A percentile compares a stretch with the other conserved stretches of the same genome.
Evolutionary conservation across 768 basidiomycete species (phyloP).

Genomic region (Tylopilus intermedius): DNA sequence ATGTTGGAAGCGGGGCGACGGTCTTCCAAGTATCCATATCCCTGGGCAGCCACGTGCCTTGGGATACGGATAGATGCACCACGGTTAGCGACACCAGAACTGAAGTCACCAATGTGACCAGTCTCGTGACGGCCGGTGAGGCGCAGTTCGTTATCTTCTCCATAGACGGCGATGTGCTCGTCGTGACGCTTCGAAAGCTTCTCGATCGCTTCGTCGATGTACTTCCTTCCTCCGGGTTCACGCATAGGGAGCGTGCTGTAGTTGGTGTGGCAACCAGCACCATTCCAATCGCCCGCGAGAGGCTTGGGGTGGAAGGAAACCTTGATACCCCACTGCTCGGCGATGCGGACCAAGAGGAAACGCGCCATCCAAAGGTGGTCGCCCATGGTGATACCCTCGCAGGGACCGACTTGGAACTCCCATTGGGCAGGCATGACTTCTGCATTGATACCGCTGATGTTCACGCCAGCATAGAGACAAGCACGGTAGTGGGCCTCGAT

Average conservation of each 20-base stretch:
- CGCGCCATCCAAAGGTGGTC: conserved; percentile 99
- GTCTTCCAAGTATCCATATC: conserved; percentile 95
- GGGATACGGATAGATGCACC: conserved; percentile 97
- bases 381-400: conserved; percentile 96
- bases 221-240: conserved; percentile 87
- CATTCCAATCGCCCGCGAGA: conserved; percentile 97
- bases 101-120: conserved; percentile 86
- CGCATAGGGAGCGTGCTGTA: conserved; percentile 94
- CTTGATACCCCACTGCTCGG: conserved; percentile 96
- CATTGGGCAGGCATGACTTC: conserved; percentile 99
- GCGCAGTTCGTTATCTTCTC: conserved; percentile 95
- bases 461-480: conserved; percentile 90
- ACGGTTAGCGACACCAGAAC: conserved; percentile 94
- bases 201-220: conserved; percentile 89
- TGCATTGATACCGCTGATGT: conserved; percentile 98
- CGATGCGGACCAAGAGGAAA: conserved; percentile 90
- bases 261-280: conserved; percentile 98
- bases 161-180: conserved; percentile 96
- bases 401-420: conserved; percentile 99
- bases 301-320: conserved; percentile 99
- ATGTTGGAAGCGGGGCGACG: conserved; percentile 98
- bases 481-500: conserved; percentile 99
- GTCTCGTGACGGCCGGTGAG: conserved; percentile 98
- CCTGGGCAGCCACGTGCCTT: conserved; percentile 85
- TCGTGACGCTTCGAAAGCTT: conserved; percentile 87